Conservation (phyloP, 352 stramenopile genomes). For the Phytophthora pseudosyringae region DNA sequence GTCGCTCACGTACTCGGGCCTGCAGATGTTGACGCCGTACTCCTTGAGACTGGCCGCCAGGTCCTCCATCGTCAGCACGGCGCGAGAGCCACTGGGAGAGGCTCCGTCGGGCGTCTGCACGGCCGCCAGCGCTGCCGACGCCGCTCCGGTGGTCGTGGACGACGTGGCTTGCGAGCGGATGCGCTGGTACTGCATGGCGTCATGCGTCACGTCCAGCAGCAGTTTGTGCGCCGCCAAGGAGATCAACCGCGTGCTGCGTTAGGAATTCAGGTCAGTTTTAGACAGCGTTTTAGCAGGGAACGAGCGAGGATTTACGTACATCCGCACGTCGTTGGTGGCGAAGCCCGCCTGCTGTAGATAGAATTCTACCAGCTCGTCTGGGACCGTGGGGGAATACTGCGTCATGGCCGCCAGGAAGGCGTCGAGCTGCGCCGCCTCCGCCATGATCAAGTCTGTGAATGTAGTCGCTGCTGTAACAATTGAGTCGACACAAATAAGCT, state of each 20-base stretch:
- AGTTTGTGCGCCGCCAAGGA: slow-evolving; percentile 81
- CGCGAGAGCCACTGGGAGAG: slow-evolving; percentile 21
- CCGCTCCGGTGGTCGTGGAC: slow-evolving; percentile 4
- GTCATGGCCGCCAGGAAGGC: slow-evolving; percentile 73
- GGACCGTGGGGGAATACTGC: slow-evolving; percentile 70
- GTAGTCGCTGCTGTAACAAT: neutral
- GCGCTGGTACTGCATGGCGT: slow-evolving; percentile 82
- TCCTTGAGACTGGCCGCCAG: slow-evolving; percentile 78
- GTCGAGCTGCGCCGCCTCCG: slow-evolving; percentile 59
- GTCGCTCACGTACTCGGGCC: slow-evolving; percentile 85
- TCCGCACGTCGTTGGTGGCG: slow-evolving; percentile 64
- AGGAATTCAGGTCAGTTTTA: slow-evolving; percentile 13
- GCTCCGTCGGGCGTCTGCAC: slow-evolving; percentile 19
- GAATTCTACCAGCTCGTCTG: slow-evolving; percentile 77
- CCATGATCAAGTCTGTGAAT: slow-evolving; percentile 29
- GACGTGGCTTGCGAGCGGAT: slow-evolving; percentile 52
- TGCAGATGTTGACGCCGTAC: slow-evolving; percentile 82
- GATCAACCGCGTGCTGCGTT: slow-evolving; percentile 62
- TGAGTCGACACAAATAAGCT: neutral
- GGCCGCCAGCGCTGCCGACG: slow-evolving; percentile 8
- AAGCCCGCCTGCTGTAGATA: slow-evolving; percentile 81
- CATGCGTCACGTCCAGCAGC: slow-evolving; percentile 78
- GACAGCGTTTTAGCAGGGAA: neutral
- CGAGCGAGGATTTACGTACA: slow-evolving; percentile 48
- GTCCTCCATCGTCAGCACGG: slow-evolving; percentile 81